These are phyloP conservation scores for Musa itinerans DNA, from an alignment of 176 grass and related monocot species.

Conservation along the genomic window DNA sequence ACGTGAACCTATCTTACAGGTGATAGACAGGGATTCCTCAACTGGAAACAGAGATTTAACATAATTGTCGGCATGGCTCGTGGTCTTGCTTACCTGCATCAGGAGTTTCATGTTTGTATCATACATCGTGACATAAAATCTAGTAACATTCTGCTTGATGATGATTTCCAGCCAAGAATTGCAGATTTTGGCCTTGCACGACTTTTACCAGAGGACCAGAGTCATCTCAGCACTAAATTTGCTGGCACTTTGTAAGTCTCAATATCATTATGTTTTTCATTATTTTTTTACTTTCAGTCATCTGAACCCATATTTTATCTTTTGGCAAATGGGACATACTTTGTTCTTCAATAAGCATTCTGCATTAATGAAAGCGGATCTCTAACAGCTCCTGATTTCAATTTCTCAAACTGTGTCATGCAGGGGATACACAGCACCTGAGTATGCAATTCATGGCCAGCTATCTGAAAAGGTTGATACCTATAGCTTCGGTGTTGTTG, in stretches of 20 bases:
- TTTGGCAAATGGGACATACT: not conserved
- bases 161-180: slow-evolving; percentile 63
- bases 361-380: not conserved
- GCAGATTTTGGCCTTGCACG: slow-evolving; percentile 74
- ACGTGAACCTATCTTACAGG: slow-evolving; percentile 26
- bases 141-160: slow-evolving; percentile 73
- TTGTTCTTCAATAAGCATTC: not conserved
- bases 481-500: slow-evolving; percentile 67
- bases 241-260: slow-evolving; percentile 76
- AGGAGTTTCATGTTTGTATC: slow-evolving; percentile 77
- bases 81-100: slow-evolving; percentile 71
- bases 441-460: slow-evolving; percentile 79
- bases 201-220: slow-evolving; percentile 68
- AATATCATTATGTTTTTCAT: slow-evolving; percentile 6
- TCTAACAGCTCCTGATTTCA: not conserved
- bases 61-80: slow-evolving; percentile 78
- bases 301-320: not conserved
- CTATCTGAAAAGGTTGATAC: slow-evolving; percentile 78
- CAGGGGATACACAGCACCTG: slow-evolving; percentile 85
- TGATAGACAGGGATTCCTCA: slow-evolving; percentile 50
- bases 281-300: not conserved
- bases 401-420: not conserved
- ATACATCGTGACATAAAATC: slow-evolving; percentile 89
- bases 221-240: slow-evolving; percentile 79
- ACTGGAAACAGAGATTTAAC: slow-evolving; percentile 64